Percentiles rank a stretch among this genome's conserved stretches.
These are phyloP conservation scores for Exserohilum turcica DNA, from an alignment of 2,329 filamentous ascomycete species.

Conservation along the genomic window DNA sequence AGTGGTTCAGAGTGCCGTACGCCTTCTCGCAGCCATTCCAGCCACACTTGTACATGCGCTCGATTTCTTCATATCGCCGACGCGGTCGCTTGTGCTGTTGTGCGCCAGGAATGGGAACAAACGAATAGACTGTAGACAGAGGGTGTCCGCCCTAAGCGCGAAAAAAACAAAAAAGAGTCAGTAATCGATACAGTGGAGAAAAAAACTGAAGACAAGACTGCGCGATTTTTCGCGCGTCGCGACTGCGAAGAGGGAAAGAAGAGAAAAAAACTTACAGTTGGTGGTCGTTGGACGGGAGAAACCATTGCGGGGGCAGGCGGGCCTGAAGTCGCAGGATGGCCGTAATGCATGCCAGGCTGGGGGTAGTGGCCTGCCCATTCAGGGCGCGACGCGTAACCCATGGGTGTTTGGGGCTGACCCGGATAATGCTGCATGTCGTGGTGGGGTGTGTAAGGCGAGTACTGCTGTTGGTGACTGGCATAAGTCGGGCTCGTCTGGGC, in stretches of 20 bases:
- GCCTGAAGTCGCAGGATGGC: conserved; percentile 63
- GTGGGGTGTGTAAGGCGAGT: conserved; percentile 83
- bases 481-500: conserved; percentile 91
- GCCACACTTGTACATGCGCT: conserved; percentile 99
- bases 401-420: conserved; percentile 62
- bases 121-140: conserved; percentile 87
- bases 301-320: conserved; percentile 62
- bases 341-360: conserved; percentile 51
- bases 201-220: background rate
- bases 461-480: conserved; percentile 71
- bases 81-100: conserved; percentile 96
- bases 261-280: conserved; percentile 59
- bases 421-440: conserved; percentile 84
- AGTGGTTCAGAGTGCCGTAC: conserved; percentile 94
- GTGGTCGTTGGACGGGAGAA: conserved; percentile 64
- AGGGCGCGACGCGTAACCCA: conserved; percentile 67
- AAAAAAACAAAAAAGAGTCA: conserved; percentile 12
- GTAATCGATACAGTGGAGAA: conserved; percentile 1
- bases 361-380: conserved; percentile 71
- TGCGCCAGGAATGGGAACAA: conserved; percentile 94
- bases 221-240: background rate
- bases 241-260: background rate
- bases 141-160: conserved; percentile 55
- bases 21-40: conserved; percentile 99
- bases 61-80: conserved; percentile 94